phyloP scores from a whole-genome alignment of 1,284 basidiomycete genomes.

The Leccinum pachyderme region DNA sequence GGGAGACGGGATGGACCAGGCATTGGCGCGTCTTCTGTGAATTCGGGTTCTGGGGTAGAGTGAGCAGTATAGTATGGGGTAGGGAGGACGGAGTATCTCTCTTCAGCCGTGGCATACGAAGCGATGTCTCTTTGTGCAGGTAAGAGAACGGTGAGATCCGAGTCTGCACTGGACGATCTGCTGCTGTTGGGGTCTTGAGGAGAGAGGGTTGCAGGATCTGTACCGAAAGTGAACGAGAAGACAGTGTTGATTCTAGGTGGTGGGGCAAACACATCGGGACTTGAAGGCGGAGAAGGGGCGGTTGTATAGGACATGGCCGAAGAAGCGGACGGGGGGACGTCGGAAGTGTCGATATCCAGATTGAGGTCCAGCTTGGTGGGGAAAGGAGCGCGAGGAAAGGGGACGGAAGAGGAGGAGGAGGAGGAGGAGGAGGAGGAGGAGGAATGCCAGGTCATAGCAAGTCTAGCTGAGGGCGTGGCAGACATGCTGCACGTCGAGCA shows the following conservation, averaged over 20 bases:
- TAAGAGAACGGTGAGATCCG: slow-evolving; percentile 24
- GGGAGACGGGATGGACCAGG: slow-evolving; percentile 33
- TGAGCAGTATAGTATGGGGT: slow-evolving; percentile 36
- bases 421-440: background rate
- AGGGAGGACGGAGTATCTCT: slow-evolving; percentile 19
- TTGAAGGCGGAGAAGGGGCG: slow-evolving; percentile 13
- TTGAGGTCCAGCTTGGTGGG: slow-evolving; percentile 20
- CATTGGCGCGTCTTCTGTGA: slow-evolving; percentile 14
- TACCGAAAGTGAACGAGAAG: slow-evolving; percentile 11
- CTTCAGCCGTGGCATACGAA: slow-evolving; percentile 11
- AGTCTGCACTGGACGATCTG: slow-evolving; percentile 18
- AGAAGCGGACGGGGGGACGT: slow-evolving; percentile 20
- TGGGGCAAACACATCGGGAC: slow-evolving; percentile 20
- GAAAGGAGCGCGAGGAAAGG: slow-evolving; percentile 19
- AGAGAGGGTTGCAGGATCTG: slow-evolving; percentile 9
- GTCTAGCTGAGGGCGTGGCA: slow-evolving; percentile 20
- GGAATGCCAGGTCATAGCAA: background rate
- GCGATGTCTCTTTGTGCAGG: slow-evolving; percentile 6
- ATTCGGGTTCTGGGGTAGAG: slow-evolving; percentile 32
- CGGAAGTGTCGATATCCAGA: slow-evolving; percentile 19
- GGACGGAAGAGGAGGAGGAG: slow-evolving; percentile 18
- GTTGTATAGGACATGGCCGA: slow-evolving; percentile 30
- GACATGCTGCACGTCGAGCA: slow-evolving; percentile 32
- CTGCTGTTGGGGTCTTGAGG: slow-evolving; percentile 6
- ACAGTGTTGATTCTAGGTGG: slow-evolving; percentile 6